These are phyloP conservation scores for Furcasterigmium sp. DNA, from an alignment of 2,329 filamentous ascomycete species.

Conservation along the genomic window DNA sequence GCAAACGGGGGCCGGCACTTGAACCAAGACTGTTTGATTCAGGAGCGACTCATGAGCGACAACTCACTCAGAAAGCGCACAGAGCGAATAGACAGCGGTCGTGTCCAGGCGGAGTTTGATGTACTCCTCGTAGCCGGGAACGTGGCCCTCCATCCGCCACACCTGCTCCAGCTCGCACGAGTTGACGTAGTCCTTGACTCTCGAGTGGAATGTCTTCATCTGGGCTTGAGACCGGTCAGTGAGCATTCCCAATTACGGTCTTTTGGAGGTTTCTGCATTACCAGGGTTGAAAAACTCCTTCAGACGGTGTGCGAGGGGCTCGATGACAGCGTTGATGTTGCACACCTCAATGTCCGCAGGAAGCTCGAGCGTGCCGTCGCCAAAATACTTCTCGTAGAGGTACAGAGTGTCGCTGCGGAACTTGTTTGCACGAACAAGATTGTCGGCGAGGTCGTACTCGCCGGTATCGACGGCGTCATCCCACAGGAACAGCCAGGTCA, in stretches of 20 bases:
- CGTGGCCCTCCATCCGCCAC: slow-evolving; percentile 14
- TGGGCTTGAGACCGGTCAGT: too few species aligned
- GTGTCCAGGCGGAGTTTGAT: slow-evolving; percentile 21
- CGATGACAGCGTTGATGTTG: slow-evolving; percentile 17
- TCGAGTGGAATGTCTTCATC: slow-evolving; percentile 5
- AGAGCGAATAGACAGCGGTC: slow-evolving; percentile 17
- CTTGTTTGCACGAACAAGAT: slow-evolving; percentile 18
- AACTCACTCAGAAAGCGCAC: slow-evolving; percentile 18
- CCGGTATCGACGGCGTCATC: slow-evolving; percentile 24
- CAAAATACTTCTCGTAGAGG: slow-evolving; percentile 13
- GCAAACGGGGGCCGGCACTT: too few species aligned
- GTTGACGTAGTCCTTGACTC: slow-evolving; percentile 16
- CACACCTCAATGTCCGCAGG: slow-evolving; percentile 6
- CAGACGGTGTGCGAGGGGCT: slow-evolving; percentile 14
- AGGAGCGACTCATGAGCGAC: too few species aligned
- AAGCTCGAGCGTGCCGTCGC: slow-evolving; percentile 1
- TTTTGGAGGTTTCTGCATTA: too few species aligned
- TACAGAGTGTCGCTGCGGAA: slow-evolving; percentile 18
- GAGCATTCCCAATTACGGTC: too few species aligned
- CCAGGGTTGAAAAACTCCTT: too few species aligned
- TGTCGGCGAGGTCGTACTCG: slow-evolving; percentile 18
- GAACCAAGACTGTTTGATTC: too few species aligned
- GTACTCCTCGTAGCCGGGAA: slow-evolving; percentile 21
- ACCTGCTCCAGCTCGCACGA: slow-evolving; percentile 21
- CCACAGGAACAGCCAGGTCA: slow-evolving; percentile 25